Percentiles rank a stretch among this genome's conserved stretches.
These are phyloP conservation scores for Colletotrichum sp. DNA, from an alignment of 2,329 filamentous ascomycete species.

Conservation along the genomic window DNA sequence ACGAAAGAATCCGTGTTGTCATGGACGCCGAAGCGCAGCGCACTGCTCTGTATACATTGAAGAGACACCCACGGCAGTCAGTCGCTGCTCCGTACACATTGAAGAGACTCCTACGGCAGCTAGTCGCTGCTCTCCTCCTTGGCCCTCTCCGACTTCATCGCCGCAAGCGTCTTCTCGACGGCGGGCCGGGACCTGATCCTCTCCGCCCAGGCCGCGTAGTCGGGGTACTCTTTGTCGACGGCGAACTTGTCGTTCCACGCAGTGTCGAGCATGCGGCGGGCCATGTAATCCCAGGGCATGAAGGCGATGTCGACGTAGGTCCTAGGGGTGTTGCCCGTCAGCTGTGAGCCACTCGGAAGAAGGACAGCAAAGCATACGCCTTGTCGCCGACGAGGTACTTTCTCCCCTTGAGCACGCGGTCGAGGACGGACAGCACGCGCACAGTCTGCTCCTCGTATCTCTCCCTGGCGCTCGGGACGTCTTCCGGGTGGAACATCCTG, in stretches of 20 bases:
- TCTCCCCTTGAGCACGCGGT: slow-evolving; percentile 35
- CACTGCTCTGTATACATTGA: background rate
- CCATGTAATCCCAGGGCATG: slow-evolving; percentile 29
- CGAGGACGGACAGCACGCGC: slow-evolving; percentile 35
- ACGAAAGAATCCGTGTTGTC: background rate
- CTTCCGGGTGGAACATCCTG: slow-evolving; percentile 27
- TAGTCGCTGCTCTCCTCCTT: background rate
- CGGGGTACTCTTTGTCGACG: slow-evolving; percentile 36
- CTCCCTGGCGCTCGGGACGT: slow-evolving; percentile 32
- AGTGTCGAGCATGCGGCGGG: slow-evolving; percentile 21
- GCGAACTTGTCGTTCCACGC: slow-evolving; percentile 25
- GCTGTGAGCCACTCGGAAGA: background rate
- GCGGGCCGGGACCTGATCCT: slow-evolving; percentile 34
- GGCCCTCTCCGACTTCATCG: background rate
- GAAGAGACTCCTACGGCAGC: background rate
- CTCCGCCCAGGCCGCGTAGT: slow-evolving; percentile 38
- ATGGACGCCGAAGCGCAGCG: background rate
- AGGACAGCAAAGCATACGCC: slow-evolving; percentile 26
- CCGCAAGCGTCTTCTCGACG: slow-evolving; percentile 27
- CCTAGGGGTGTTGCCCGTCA: background rate
- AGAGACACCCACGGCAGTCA: background rate
- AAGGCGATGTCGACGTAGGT: slow-evolving; percentile 39
- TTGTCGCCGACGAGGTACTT: slow-evolving; percentile 40
- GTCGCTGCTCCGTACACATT: background rate
- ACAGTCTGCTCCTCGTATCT: slow-evolving; percentile 33